A percentile compares a stretch with the other conserved stretches of the same genome.
These are phyloP conservation scores for Neurospora sp. DNA, from an alignment of 495 filamentous ascomycete genomes.

Conservation along the genomic window DNA sequence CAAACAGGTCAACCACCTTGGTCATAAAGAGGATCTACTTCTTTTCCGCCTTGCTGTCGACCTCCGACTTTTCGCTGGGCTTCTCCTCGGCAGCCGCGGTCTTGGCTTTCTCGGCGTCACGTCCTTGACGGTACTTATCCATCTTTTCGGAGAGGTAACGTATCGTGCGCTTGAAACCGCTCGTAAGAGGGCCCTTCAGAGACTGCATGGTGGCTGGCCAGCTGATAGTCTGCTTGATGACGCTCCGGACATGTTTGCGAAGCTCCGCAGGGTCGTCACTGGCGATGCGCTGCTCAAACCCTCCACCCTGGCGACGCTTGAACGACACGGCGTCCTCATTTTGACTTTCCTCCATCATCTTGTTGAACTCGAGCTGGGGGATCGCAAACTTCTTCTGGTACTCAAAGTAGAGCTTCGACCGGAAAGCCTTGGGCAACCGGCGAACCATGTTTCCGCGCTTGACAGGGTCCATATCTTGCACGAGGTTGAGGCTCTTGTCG, in stretches of 20 bases:
- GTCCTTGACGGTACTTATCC: constrained; percentile 52
- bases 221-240: constrained; percentile 74
- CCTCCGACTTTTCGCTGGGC: neutral
- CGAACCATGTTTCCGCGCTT: constrained; percentile 94
- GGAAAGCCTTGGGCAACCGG: constrained; percentile 77
- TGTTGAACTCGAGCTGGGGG: constrained; percentile 69
- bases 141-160: constrained; percentile 80
- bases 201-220: constrained; percentile 87
- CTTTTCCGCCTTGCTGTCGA: constrained; percentile 1
- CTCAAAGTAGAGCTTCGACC: constrained; percentile 81
- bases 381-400: constrained; percentile 87
- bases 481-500: constrained; percentile 43
- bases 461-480: constrained; percentile 84
- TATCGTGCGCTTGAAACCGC: constrained; percentile 56
- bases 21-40: constrained; percentile 4
- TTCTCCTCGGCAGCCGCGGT: neutral
- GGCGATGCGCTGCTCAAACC: constrained; percentile 78
- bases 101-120: constrained; percentile 10
- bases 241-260: constrained; percentile 52
- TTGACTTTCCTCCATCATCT: constrained; percentile 68
- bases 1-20: neutral
- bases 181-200: constrained; percentile 69
- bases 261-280: constrained; percentile 54
- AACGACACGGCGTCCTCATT: constrained; percentile 60
- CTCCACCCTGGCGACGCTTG: constrained; percentile 64